Evolutionary conservation across 1,284 basidiomycete species (phyloP), one percentile per base, ranked within the genome.

Genomic region (Testicularia cyperi): DNA sequence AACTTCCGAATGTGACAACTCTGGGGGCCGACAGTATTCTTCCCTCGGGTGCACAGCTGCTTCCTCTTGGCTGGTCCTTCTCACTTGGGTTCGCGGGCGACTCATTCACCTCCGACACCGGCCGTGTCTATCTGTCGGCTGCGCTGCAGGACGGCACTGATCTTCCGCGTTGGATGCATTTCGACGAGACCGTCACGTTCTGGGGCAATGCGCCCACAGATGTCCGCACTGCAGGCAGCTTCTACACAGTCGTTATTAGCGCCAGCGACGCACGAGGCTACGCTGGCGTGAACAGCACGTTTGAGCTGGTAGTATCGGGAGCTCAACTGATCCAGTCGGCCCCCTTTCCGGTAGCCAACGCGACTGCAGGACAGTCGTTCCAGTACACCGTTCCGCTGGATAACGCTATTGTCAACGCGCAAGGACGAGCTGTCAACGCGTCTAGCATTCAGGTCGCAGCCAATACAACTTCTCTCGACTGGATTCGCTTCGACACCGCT

Each of bases 61-160:
- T 94, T 8, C 91, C 90, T 1, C 83, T 84, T 2, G 79, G 80
- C 22, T 95, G 91, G 90, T 90, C 88, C 0, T 96, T 94, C 78
- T 91, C 88, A 66, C 82, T 96, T 46, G 92, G 92, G 9, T 85
- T 95, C 66, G 79, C 84, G 30, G 80, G 83, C 51, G 79, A 83
- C 38, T 91, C 88, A 2, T 88, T 86, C 74, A 70, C 71, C 2
- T 70, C 78, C 6, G 38, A 64, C 19, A 60, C 67, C 28, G 55
- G 72, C 38, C 46, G 56, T 20, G 77, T 92, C 13, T 88, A 79
- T 75, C 92, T 90, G 69, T 81, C 82, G 6, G 85, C 85, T 8
- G 80, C 82, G 21, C 82, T 84, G 56, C 79, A 80, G 0, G 84
- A 90, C 60, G 86, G 88, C 5, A 82, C 83, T 0, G 80, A 81